phyloP scores from a whole-genome alignment of 2,329 filamentous ascomycete species.

The Neoscytalidium dimidiatum region DNA sequence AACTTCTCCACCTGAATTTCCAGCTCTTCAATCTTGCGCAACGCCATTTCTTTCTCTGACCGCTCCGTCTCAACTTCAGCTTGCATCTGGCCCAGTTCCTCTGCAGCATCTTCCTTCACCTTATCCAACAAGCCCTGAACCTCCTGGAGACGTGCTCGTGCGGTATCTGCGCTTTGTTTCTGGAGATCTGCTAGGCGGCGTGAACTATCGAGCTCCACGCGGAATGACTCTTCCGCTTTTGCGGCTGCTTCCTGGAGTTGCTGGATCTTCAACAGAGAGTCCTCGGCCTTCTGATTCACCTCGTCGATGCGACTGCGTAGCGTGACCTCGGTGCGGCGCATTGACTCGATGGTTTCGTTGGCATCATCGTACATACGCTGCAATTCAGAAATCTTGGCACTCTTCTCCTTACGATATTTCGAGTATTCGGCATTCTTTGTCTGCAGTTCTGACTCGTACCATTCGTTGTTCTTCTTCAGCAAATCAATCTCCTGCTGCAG shows the following conservation, averaged over 20 bases:
- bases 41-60: conserved; percentile 61
- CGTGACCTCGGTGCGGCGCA: conserved; percentile 77
- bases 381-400: conserved; percentile 81
- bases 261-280: conserved; percentile 78
- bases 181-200: conserved; percentile 81
- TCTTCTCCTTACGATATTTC: conserved; percentile 94
- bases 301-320: conserved; percentile 81
- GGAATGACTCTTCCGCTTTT: conserved; percentile 81
- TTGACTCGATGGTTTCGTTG: conserved; percentile 71
- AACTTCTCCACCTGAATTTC: conserved; percentile 64
- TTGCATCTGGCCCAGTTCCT: conserved; percentile 52
- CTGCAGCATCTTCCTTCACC: conserved; percentile 67
- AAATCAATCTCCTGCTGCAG: conserved; percentile 89
- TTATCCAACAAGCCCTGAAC: conserved; percentile 65
- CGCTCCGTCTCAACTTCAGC: conserved; percentile 55
- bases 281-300: conserved; percentile 82
- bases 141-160: conserved; percentile 69
- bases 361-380: conserved; percentile 88
- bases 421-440: conserved; percentile 84
- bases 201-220: conserved; percentile 80
- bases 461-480: conserved; percentile 87
- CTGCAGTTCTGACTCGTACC: conserved; percentile 89
- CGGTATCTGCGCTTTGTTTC: conserved; percentile 72
- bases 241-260: conserved; percentile 82
- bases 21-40: conserved; percentile 64